Percentiles rank a stretch among this genome's conserved stretches.
Conservation (phyloP, 805 yeast species). For the Limtongozyma cylindracea region DNA sequence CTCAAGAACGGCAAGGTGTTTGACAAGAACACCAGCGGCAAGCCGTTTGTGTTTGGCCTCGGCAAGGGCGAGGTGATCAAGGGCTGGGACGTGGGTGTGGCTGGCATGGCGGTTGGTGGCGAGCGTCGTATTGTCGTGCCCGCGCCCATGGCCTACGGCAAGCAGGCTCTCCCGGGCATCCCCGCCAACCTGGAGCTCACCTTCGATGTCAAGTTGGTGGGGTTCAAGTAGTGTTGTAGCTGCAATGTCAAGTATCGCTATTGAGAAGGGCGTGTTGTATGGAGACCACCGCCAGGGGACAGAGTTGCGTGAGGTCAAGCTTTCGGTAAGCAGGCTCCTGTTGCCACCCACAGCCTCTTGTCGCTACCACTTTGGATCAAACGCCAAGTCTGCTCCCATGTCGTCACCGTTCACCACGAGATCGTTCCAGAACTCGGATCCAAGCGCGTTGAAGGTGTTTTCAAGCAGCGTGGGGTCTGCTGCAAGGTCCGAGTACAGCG, state of each 20-base stretch:
- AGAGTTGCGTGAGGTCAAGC: no score
- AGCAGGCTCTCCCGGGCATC: slow-evolving; percentile 82
- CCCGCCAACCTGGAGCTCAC: slow-evolving; percentile 95
- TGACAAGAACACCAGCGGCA: slow-evolving; percentile 93
- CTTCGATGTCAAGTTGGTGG: slow-evolving; percentile 84
- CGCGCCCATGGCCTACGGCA: slow-evolving; percentile 91
- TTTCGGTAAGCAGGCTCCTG: no score
- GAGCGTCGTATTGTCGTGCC: slow-evolving; percentile 96
- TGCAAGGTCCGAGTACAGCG: no score
- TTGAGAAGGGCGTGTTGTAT: no score
- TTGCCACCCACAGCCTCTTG: no score
- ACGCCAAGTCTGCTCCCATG: no score
- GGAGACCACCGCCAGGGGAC: no score
- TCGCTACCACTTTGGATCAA: no score
- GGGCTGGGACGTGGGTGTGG: slow-evolving; percentile 97
- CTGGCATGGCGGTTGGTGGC: slow-evolving; percentile 97
- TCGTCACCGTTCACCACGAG: no score
- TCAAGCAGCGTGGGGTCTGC: no score
- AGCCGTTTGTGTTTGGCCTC: slow-evolving; percentile 75
- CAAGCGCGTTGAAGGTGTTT: no score
- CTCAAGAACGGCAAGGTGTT: slow-evolving; percentile 89
- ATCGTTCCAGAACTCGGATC: no score
- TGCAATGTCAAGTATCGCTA: background rate
- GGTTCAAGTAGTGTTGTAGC: slow-evolving; percentile 50
- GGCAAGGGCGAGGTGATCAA: slow-evolving; percentile 97